Evolutionary conservation across 768 basidiomycete genomes (phyloP).

Genomic region (Clitopilus passeckerianus): DNA sequence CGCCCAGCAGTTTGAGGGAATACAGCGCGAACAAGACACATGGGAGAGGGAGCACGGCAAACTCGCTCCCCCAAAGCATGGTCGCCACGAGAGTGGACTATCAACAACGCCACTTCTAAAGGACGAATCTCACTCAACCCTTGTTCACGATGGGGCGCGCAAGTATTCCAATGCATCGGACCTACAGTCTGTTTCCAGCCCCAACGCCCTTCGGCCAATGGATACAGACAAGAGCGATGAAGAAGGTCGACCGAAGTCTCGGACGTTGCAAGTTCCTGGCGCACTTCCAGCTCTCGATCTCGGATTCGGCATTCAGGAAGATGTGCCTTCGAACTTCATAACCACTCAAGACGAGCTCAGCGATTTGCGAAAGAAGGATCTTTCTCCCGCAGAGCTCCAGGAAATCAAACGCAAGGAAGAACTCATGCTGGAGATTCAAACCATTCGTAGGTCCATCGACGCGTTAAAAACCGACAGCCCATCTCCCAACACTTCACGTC

Average conservation of each 20-base stretch:
- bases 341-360: conserved; percentile 27
- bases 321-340: conserved; percentile 72
- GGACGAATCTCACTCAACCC: conserved; percentile 41
- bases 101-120: conserved; percentile 67
- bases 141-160: conserved; percentile 44
- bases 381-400: conserved; percentile 41
- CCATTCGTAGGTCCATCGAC: conserved; percentile 76
- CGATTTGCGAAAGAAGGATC: conserved; percentile 23
- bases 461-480: conserved; percentile 68
- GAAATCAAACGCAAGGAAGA: conserved; percentile 66
- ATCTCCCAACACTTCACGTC: conserved; percentile 54
- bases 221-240: conserved; percentile 33
- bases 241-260: conserved; percentile 47
- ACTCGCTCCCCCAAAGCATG: conserved; percentile 43
- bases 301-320: conserved; percentile 66
- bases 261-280: conserved; percentile 46
- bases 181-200: conserved; percentile 57
- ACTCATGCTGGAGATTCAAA: conserved; percentile 72
- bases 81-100: conserved; percentile 55
- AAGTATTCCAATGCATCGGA: conserved; percentile 69
- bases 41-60: conserved; percentile 88
- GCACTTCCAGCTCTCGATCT: conserved; percentile 71
- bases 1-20: conserved; percentile 58
- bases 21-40: conserved; percentile 66
- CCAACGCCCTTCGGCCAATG: conserved; percentile 9